Percentiles rank a stretch among this genome's conserved stretches.
Conservation (phyloP, 2,329 filamentous ascomycete species). For the Plectosphaerella cucumerina region DNA sequence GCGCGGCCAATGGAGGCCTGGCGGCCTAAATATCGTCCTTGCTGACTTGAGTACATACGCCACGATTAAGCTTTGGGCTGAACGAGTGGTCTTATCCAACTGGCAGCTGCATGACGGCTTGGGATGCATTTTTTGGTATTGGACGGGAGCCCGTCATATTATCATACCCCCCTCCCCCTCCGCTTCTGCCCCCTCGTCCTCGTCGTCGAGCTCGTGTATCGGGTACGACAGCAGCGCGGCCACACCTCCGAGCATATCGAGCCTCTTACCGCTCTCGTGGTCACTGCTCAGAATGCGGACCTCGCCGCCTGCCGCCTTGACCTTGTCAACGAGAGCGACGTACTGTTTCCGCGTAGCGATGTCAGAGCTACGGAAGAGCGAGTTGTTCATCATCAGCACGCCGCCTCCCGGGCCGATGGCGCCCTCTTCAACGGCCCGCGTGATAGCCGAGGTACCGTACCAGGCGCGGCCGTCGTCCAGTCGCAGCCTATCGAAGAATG, state of each 20-base stretch:
- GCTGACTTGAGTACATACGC: no score
- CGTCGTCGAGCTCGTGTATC: conserved; percentile 72
- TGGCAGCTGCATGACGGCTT: no score
- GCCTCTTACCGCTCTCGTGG: conserved; percentile 84
- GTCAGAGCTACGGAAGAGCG: conserved; percentile 79
- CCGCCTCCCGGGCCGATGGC: conserved; percentile 86
- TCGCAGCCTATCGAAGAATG: conserved; percentile 72
- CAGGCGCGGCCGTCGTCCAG: conserved; percentile 84
- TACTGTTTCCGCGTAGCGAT: conserved; percentile 73
- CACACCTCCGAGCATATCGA: conserved; percentile 81
- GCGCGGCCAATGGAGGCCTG: no score
- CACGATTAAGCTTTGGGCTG: no score
- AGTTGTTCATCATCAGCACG: conserved; percentile 80
- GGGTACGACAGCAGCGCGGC: conserved; percentile 91
- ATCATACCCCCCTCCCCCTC: conserved; percentile 1
- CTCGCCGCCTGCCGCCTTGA: conserved; percentile 83
- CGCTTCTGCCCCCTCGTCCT: conserved; percentile 29
- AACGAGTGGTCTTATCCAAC: no score
- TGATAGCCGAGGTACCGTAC: conserved; percentile 82
- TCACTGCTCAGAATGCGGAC: conserved; percentile 86
- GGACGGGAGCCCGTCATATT: neutral
- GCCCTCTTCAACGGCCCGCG: conserved; percentile 77
- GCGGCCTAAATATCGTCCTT: no score
- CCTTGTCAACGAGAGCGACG: conserved; percentile 81
- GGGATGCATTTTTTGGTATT: neutral